phyloP scores from a whole-genome alignment of 2,329 filamentous ascomycete genomes.

The Arachnomyces sp. region DNA sequence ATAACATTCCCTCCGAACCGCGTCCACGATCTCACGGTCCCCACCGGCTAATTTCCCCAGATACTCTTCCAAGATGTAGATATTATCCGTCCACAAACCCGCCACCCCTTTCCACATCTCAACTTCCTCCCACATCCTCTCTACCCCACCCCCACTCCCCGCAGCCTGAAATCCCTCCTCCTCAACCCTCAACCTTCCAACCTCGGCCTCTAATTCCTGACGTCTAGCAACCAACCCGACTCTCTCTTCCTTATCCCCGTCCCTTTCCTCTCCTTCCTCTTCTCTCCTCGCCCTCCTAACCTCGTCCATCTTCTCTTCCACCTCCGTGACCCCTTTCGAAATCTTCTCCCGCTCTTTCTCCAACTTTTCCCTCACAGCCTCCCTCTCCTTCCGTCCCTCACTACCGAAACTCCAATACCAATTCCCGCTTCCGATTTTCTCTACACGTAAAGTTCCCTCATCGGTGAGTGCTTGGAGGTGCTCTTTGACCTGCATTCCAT shows the following conservation, averaged over 20 bases:
- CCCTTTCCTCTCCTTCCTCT: conserved; percentile 11
- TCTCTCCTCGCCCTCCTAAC: conserved; percentile 17
- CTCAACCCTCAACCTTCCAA: conserved; percentile 26
- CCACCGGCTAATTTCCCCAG: conserved; percentile 30
- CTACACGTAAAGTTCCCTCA: conserved; percentile 55
- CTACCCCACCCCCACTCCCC: conserved; percentile 25
- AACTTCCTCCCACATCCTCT: conserved; percentile 27
- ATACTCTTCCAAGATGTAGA: conserved; percentile 37
- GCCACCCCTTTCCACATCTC: conserved; percentile 24
- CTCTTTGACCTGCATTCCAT: conserved; percentile 60
- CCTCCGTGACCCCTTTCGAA: conserved; percentile 23
- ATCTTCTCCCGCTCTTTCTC: conserved; percentile 29
- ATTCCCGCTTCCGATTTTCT: conserved; percentile 64
- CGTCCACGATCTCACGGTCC: conserved; percentile 39
- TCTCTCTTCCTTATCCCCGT: conserved; percentile 12
- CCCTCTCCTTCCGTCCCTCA: conserved; percentile 41
- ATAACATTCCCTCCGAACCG: conserved; percentile 41
- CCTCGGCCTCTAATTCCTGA: conserved; percentile 21
- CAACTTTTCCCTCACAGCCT: conserved; percentile 23
- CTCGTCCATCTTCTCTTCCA: conserved; percentile 25
- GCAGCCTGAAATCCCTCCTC: conserved; percentile 25
- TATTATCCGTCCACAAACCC: conserved; percentile 38
- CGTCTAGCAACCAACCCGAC: conserved; percentile 16
- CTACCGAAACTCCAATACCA: conserved; percentile 64
- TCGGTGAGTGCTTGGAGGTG: conserved; percentile 56